These are phyloP conservation scores for Picochlorum costavermella DNA, from an alignment of 139 green algal species.

Conservation along the genomic window DNA sequence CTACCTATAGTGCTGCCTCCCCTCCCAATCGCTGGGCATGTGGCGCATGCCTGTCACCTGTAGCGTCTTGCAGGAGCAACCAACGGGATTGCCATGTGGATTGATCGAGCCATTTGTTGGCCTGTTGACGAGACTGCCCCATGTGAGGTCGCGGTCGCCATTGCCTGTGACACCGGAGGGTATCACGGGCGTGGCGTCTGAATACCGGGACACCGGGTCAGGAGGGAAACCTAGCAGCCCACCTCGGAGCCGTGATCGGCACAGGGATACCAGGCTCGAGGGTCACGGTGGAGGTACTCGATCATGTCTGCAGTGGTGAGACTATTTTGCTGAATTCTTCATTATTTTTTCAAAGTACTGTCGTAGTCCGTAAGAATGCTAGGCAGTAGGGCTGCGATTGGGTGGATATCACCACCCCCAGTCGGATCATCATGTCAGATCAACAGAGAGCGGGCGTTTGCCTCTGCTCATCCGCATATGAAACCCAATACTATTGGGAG, in stretches of 20 bases:
- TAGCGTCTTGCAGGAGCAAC: not conserved
- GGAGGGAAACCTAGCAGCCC: slow-evolving; percentile 15
- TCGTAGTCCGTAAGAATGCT: not conserved
- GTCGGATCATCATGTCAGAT: too few relatives aligned
- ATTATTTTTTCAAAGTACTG: not conserved
- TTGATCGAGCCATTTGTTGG: not conserved
- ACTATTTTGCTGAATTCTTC: not conserved
- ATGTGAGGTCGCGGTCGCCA: slow-evolving; percentile 1
- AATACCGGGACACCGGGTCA: slow-evolving; percentile 2
- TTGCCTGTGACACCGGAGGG: not conserved
- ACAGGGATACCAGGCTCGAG: not conserved
- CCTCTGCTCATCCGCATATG: too few relatives aligned
- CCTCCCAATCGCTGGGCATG: not conserved
- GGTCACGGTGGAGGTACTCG: slow-evolving; percentile 5
- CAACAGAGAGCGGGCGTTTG: too few relatives aligned
- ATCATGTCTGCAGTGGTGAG: not conserved
- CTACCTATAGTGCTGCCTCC: not conserved
- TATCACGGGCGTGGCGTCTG: not conserved
- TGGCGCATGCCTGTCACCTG: slow-evolving; percentile 1
- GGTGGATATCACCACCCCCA: too few relatives aligned
- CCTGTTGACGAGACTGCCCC: slow-evolving; percentile 1
- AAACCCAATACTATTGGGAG: too few relatives aligned
- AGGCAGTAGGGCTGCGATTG: too few relatives aligned
- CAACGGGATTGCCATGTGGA: slow-evolving; percentile 9
- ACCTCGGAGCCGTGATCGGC: slow-evolving; percentile 7